Evolutionary conservation across 148 eudicot genomes (phyloP).

Genomic region (Rhododendron griersonianum): DNA sequence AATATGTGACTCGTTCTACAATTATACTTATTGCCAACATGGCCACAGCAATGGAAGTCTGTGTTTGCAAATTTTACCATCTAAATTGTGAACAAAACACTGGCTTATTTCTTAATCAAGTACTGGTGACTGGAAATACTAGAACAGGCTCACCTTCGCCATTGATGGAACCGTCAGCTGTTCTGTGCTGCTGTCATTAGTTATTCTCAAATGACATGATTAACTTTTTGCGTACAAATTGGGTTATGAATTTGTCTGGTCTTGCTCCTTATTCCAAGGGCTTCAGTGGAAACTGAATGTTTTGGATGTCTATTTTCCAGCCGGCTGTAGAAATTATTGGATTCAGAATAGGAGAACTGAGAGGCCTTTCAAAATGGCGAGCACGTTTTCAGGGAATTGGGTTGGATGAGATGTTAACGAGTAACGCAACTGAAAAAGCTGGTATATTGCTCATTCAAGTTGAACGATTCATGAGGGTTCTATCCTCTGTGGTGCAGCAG

Average conservation of each 20-base stretch:
- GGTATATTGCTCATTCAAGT: slow-evolving; percentile 86
- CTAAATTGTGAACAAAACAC: not conserved
- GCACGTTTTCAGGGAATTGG: slow-evolving; percentile 84
- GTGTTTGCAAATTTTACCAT: not conserved
- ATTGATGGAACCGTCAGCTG: not conserved
- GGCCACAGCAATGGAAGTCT: not conserved
- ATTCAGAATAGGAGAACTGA: slow-evolving; percentile 89
- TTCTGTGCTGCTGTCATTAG: not conserved
- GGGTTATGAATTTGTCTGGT: not conserved
- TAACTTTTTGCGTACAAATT: not conserved
- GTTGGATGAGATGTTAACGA: slow-evolving; percentile 65
- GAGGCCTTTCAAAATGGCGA: slow-evolving; percentile 97
- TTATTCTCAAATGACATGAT: not conserved
- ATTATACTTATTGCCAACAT: not conserved
- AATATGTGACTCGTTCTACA: not conserved
- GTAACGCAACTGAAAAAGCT: slow-evolving; percentile 77
- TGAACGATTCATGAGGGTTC: slow-evolving; percentile 72
- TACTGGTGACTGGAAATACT: not conserved
- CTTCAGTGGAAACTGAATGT: not conserved
- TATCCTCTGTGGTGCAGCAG: slow-evolving; percentile 85
- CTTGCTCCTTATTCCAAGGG: not conserved
- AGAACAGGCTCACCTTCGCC: not conserved
- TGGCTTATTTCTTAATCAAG: not conserved
- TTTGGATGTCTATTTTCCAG: slow-evolving; percentile 32
- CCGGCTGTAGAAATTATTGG: slow-evolving; percentile 96